Conservation (phyloP, 768 basidiomycete species). For the Mycena amicta region DNA sequence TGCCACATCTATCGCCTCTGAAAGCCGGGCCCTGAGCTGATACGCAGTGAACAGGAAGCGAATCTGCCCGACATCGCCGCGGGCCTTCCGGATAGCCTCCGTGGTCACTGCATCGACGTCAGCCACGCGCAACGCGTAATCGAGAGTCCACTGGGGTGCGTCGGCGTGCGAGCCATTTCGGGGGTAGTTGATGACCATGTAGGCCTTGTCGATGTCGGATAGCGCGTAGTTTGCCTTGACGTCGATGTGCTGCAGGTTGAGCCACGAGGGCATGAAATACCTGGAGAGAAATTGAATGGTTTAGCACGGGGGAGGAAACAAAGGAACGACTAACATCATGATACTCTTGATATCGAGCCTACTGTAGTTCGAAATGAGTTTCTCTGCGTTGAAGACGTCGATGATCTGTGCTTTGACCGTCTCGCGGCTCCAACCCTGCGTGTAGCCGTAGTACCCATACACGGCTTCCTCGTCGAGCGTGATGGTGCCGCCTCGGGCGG, state of each 20-base stretch:
- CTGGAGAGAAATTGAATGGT: not conserved
- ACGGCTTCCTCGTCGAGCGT: constrained; percentile 1
- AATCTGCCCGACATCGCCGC: no score
- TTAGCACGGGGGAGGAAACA: not conserved
- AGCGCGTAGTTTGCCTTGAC: not conserved
- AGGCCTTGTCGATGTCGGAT: not conserved
- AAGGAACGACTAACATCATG: constrained; percentile 8
- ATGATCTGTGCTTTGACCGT: constrained; percentile 3
- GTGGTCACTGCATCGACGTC: not conserved
- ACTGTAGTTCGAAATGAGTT: constrained; percentile 8
- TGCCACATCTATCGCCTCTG: not conserved
- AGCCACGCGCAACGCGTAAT: not conserved
- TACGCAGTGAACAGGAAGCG: constrained; percentile 10
- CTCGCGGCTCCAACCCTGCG: not conserved
- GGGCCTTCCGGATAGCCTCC: no score
- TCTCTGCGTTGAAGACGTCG: not conserved
- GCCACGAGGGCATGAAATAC: not conserved
- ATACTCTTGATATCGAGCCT: constrained; percentile 1
- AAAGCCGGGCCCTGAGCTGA: constrained; percentile 1
- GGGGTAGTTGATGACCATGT: not conserved
- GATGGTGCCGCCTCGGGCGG: constrained; percentile 4
- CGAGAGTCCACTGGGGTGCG: constrained; percentile 4
- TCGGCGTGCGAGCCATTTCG: not conserved
- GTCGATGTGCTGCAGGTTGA: not conserved
- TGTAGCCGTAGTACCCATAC: not conserved